A percentile compares a stretch with the other conserved stretches of the same genome.
Evolutionary conservation across 495 filamentous ascomycete genomes (phyloP).

Genomic region (Eremomyces bilateralis): DNA sequence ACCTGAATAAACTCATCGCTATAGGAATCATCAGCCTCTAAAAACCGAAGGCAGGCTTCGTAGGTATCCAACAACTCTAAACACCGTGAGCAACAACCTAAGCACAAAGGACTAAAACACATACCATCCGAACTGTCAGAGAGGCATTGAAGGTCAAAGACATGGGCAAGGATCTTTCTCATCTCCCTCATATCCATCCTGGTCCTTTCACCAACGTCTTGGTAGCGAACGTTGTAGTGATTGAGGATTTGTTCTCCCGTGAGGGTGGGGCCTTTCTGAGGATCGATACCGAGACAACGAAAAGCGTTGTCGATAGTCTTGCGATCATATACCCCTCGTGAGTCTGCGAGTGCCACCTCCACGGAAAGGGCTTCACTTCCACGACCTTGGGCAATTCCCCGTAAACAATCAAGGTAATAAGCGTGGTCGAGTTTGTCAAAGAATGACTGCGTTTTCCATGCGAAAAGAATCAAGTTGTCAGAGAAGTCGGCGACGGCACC

Average conservation of each 20-base stretch:
- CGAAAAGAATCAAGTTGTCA: constrained; percentile 28
- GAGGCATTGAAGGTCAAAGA: too few relatives aligned
- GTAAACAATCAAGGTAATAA: constrained; percentile 29
- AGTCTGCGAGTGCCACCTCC: constrained; percentile 20
- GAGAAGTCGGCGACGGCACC: constrained; percentile 27
- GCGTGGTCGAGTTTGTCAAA: constrained; percentile 19
- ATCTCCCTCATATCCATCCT: too few relatives aligned
- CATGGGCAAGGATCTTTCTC: too few relatives aligned
- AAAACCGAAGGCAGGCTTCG: too few relatives aligned
- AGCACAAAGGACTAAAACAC: too few relatives aligned
- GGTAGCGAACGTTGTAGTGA: too few relatives aligned
- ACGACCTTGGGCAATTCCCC: constrained; percentile 20
- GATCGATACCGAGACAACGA: constrained; percentile 27
- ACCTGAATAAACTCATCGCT: too few relatives aligned
- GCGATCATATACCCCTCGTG: constrained; percentile 20
- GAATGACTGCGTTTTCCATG: constrained; percentile 21
- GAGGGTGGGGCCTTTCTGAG: constrained; percentile 16
- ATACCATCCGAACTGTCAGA: too few relatives aligned
- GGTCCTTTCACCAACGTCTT: too few relatives aligned
- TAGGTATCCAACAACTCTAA: too few relatives aligned
- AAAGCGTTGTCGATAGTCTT: constrained; percentile 27
- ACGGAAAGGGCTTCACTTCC: constrained; percentile 21
- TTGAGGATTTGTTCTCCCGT: constrained; percentile 37
- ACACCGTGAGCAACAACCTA: too few relatives aligned
- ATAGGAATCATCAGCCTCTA: too few relatives aligned